A percentile compares a stretch with the other conserved stretches of the same genome.
phyloP scores from a whole-genome alignment of 2,329 filamentous ascomycete genomes.

The Sclerotinia nivalis region DNA sequence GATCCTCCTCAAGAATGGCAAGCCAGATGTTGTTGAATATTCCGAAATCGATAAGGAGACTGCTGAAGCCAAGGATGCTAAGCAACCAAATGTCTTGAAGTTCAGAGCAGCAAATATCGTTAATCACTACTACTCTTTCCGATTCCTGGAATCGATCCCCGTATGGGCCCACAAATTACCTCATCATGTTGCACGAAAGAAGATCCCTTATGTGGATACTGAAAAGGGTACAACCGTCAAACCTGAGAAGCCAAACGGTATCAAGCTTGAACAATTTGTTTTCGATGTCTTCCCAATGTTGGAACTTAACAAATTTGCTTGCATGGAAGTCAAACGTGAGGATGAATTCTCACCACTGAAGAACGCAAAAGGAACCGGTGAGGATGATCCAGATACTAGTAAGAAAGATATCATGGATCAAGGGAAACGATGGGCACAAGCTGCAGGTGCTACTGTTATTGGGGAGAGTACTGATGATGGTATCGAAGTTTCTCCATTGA shows the following conservation, averaged over 20 bases:
- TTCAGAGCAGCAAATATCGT: constrained; percentile 99
- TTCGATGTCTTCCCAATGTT: constrained; percentile 97
- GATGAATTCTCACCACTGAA: constrained; percentile 98
- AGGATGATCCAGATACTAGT: constrained; percentile 94
- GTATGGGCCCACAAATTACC: constrained; percentile 82
- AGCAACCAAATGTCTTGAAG: constrained; percentile 79
- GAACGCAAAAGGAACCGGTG: constrained; percentile 80
- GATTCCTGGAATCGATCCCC: constrained; percentile 88
- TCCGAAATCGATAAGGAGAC: constrained; percentile 90
- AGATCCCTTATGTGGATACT: constrained; percentile 85
- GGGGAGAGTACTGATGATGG: constrained; percentile 64
- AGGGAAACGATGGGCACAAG: constrained; percentile 81
- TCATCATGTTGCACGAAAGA: constrained; percentile 96
- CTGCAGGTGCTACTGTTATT: constrained; percentile 73
- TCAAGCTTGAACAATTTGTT: constrained; percentile 99
- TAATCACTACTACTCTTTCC: constrained; percentile 98
- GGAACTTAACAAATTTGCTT: constrained; percentile 84
- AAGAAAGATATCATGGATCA: constrained; percentile 86
- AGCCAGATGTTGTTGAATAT: constrained; percentile 97
- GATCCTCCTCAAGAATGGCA: constrained; percentile 92
- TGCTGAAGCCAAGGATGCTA: constrained; percentile 84
- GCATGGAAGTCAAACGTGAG: constrained; percentile 92
- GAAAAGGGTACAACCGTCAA: constrained; percentile 79
- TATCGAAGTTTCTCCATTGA: constrained; percentile 86
- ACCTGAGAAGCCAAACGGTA: constrained; percentile 92